Evolutionary conservation across 352 stramenopile genomes (phyloP).

Genomic region (Globisporangium sylvaticum): DNA sequence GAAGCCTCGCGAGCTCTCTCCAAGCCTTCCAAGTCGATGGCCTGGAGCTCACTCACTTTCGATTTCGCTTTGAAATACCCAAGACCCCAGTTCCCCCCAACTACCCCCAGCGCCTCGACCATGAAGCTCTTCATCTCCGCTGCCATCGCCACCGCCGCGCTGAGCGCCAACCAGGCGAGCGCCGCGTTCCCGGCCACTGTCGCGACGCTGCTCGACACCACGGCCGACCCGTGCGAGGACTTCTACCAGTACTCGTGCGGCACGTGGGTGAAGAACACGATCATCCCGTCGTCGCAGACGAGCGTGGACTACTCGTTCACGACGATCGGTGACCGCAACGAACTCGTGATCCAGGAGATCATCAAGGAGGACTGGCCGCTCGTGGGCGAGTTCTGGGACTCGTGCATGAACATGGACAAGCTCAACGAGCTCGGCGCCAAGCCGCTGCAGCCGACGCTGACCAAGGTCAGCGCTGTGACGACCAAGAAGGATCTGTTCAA

Average conservation of each 20-base stretch:
- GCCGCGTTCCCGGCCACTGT: too few species aligned
- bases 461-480: conserved; percentile 28
- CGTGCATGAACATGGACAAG: conserved; percentile 51
- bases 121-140: too few species aligned
- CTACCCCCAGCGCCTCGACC: too few species aligned
- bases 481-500: conserved; percentile 35
- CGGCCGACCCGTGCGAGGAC: conserved; percentile 53
- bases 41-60: too few species aligned
- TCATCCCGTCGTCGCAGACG: conserved; percentile 25
- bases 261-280: conserved; percentile 38
- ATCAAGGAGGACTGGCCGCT: conserved; percentile 61
- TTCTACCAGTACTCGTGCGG: conserved; percentile 76
- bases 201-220: conserved; percentile 1
- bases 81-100: too few species aligned
- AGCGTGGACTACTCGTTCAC: conserved; percentile 46
- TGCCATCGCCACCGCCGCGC: too few species aligned
- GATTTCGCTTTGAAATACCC: too few species aligned
- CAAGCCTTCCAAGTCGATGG: too few species aligned
- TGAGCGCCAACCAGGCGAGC: too few species aligned
- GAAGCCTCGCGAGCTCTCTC: too few species aligned
- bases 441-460: conserved; percentile 35
- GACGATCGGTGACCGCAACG: conserved; percentile 43
- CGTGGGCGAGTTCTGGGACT: conserved; percentile 56
- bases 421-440: conserved; percentile 39
- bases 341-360: conserved; percentile 47